Evolutionary conservation across 495 filamentous ascomycete genomes (phyloP).

Genomic region (Tetracladium marchalianum): DNA sequence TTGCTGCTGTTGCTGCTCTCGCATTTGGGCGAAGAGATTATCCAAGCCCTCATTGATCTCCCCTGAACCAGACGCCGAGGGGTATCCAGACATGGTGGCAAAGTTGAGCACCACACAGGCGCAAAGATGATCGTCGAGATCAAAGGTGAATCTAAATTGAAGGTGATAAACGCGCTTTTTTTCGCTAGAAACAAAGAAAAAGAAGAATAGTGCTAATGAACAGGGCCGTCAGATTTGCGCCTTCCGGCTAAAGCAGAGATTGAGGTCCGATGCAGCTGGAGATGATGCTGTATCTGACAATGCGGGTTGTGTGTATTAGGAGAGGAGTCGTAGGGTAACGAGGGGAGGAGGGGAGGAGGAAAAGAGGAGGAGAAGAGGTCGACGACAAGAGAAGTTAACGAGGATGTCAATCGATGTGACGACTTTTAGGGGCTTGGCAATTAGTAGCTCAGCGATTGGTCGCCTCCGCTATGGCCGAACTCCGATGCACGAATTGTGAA

Average conservation of each 20-base stretch:
- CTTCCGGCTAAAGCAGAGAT: conserved; percentile 2
- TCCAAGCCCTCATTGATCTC: conserved; percentile 18
- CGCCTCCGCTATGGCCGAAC: conserved; percentile 15
- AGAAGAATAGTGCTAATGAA: too few relatives aligned
- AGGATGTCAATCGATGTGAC: too few relatives aligned
- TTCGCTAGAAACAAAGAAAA: not conserved
- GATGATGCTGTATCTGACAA: not conserved
- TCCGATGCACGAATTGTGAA: too few relatives aligned
- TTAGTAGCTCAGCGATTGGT: too few relatives aligned
- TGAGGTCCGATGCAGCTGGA: too few relatives aligned
- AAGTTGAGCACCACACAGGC: conserved; percentile 18
- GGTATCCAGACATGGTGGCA: conserved; percentile 21
- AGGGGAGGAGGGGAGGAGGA: conserved; percentile 1
- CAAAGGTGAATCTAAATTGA: conserved; percentile 2
- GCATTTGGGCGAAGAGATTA: conserved; percentile 22
- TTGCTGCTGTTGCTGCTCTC: conserved; percentile 12
- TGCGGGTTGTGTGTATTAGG: not conserved
- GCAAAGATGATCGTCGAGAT: conserved; percentile 2
- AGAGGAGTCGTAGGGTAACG: not conserved
- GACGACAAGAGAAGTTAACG: too few relatives aligned
- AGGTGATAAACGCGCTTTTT: conserved; percentile 4
- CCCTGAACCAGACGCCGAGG: conserved; percentile 9
- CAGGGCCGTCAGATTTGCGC: too few relatives aligned
- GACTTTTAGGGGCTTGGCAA: too few relatives aligned
- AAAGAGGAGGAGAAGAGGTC: too few relatives aligned